Conservation (phyloP, 768 basidiomycete genomes). For the Royoungia palumana region DNA sequence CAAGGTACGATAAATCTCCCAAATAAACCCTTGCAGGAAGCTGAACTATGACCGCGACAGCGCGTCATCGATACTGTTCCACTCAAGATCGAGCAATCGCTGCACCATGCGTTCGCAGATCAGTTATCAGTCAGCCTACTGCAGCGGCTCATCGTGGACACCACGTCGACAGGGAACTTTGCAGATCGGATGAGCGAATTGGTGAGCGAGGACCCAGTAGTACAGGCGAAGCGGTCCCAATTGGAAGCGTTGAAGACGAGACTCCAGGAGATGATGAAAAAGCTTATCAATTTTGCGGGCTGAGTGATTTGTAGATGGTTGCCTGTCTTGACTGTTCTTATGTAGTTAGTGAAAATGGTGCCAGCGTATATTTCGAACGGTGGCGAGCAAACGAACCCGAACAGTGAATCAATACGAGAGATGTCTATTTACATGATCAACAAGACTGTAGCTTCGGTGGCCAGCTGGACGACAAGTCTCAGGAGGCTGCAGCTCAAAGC, state of each 20-base stretch:
- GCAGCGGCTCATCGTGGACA: constrained; percentile 27
- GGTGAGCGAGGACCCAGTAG: constrained; percentile 45
- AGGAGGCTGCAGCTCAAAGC: too few relatives aligned
- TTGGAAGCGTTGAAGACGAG: constrained; percentile 33
- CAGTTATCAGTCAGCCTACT: constrained; percentile 37
- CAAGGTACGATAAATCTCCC: constrained; percentile 36
- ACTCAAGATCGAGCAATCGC: constrained; percentile 43
- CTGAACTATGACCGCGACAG: constrained; percentile 28
- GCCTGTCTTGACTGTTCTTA: too few relatives aligned
- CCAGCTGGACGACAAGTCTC: too few relatives aligned
- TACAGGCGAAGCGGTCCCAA: constrained; percentile 35
- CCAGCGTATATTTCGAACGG: too few relatives aligned
- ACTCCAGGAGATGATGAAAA: constrained; percentile 40
- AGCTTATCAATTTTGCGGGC: constrained; percentile 30
- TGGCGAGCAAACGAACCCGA: too few relatives aligned
- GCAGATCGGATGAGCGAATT: constrained; percentile 36
- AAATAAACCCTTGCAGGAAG: too few relatives aligned
- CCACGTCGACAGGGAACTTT: constrained; percentile 9
- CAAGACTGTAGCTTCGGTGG: too few relatives aligned
- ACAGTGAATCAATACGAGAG: too few relatives aligned
- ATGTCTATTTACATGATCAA: too few relatives aligned
- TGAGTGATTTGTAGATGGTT: constrained; percentile 7
- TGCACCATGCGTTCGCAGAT: constrained; percentile 39
- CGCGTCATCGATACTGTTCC: constrained; percentile 56
- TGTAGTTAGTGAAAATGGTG: too few relatives aligned